Base-by-base conservation (phyloP, 805 yeast species). In the Danielozyma ontarioensis region DNA sequence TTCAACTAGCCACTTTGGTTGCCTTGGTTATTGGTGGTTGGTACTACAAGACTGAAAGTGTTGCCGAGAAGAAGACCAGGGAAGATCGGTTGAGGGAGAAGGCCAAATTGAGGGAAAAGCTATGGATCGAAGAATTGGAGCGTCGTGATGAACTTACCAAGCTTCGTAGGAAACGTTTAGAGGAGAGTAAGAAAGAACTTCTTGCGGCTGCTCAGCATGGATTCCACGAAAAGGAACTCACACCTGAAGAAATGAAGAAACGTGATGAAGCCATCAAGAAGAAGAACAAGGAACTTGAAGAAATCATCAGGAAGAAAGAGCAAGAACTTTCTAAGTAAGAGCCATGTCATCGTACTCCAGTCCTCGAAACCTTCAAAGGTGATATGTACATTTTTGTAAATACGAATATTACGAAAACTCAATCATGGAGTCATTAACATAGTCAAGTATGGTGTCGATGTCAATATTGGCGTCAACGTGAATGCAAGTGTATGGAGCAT, bases 111-210 rank as follows among this genome's bases (percentile, higher is more conserved):
- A 80, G 97, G 67, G 96, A 89, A 54, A 68, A 64, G 48, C 54
- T 89, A 44, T 89, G 97, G 97, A 82, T 88, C 40, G 86, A 83
- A 52, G 94, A 83, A 51, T 70, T 88, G 50, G 97, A 88, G 54
- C 75, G 95, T 63, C 75, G 95, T 57, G 96, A 88, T 55, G 72
- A 59, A 11, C 83, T 78, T 36, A 76, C 80, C 36, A 78, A 82
- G 53, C 76, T 70, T 39, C 70, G 95, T 48, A 78, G 74, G 57
- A 57, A 68, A 44, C 72, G 88, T 48, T 84, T 89, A 4, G 85
- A 80, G 36, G 46, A 69, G 31, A 80, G 81, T 2, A 72, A 75
- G 53, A 46, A 51, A 30, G 73, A 72, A 36, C 51, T 61, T 39
- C 36, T 48, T n/a, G 42, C 51, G 33, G 45, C 55, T 27, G 68